Conservation (phyloP, 441 rosid genomes). For the Hura crepitans region DNA sequence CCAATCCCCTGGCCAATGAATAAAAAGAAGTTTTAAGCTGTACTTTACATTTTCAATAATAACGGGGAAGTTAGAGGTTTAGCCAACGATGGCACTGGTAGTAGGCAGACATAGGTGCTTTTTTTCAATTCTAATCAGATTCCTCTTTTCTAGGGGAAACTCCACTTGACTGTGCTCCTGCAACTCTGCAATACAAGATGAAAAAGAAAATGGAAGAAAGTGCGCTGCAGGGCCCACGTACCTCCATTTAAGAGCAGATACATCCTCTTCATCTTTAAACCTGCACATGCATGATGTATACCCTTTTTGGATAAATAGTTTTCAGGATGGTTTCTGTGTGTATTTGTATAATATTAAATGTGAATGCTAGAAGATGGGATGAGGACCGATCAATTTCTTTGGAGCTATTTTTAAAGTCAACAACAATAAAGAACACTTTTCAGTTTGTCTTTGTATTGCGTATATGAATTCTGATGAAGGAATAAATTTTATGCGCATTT, state of each 20-base stretch:
- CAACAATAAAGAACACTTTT: not conserved
- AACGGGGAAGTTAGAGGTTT: not conserved
- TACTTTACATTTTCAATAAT: not conserved
- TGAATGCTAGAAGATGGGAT: constrained; percentile 1
- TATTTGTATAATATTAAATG: constrained; percentile 11
- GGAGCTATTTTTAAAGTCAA: constrained; percentile 14
- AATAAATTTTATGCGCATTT: not conserved
- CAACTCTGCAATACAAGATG: constrained; percentile 86
- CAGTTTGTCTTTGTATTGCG: not conserved
- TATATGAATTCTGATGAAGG: not conserved
- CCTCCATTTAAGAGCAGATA: constrained; percentile 12
- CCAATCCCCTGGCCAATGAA: not conserved
- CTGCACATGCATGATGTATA: constrained; percentile 18
- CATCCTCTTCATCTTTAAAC: not conserved
- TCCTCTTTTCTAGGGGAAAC: constrained; percentile 59
- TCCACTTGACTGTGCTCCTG: constrained; percentile 86
- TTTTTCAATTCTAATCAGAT: not conserved
- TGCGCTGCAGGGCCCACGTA: constrained; percentile 19
- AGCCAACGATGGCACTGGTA: not conserved
- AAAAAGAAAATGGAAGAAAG: constrained; percentile 49
- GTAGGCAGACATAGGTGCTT: not conserved
- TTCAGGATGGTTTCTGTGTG: not conserved
- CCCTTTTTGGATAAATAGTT: constrained; percentile 12
- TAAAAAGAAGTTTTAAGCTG: not conserved
- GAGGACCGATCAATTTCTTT: not conserved